Evolutionary conservation across 1,284 basidiomycete species (phyloP), one percentile per base, ranked within the genome.

Genomic region (Ceratorhiza oryzae-sativae): DNA sequence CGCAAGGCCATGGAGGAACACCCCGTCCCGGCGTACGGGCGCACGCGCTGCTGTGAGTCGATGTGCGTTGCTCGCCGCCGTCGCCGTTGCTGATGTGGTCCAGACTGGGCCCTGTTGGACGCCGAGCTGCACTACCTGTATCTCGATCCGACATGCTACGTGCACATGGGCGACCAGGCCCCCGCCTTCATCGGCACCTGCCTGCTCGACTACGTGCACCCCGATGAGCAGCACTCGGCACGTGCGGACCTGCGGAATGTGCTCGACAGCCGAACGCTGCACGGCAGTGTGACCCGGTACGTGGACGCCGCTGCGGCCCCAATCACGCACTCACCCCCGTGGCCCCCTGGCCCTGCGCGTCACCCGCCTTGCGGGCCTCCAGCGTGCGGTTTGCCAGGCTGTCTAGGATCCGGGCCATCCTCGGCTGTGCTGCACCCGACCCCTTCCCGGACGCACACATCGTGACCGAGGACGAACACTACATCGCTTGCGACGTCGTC

Each of bases 221-320:
- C 94, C 27, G 92, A 93, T 72, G 96, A 98, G 78, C 87, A 90
- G 73, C 85, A 87, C 1, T 90, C 90, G 73, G 93, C 93, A 1
- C 85, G 88, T 76, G 82, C 85, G 45, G 94, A 97, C 82, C 85
- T 97, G 53, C 85, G 87, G 56, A 87, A 87, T 74, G 94, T 95
- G 6, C 86, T 97, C 73, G 86, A 91, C 73, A 88, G 86, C 76
- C 87, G 90, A 77, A 94, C 92, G 13, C 83, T 96, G 71, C 93
- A 97, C 80, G 95, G 95, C 65, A 95, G 90, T 74, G 93, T 97
- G 65, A 97, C 95, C 58, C 89, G 94, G 90, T 93, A 79, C 77
- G 86, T 79, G 70, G n/a, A 58, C 32, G 58, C 42, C 73, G 71
- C 45, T 74, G 63, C 36, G 36, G 8, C 23, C 48, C 23, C 48